Evolutionary conservation across 345 rosid species (phyloP).

Genomic region (Brassica cretica): DNA sequence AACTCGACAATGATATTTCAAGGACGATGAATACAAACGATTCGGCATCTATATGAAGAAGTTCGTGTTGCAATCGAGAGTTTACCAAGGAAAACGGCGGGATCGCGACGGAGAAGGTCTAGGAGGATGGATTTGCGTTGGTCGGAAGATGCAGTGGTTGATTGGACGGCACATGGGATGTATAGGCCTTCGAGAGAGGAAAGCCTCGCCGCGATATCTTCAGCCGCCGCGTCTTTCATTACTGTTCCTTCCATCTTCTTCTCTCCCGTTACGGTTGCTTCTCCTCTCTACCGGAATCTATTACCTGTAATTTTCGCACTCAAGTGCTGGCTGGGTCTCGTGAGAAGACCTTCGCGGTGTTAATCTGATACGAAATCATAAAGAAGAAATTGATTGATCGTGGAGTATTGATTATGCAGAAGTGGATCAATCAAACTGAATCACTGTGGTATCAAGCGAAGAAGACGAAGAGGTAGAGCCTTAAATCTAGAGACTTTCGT

Average conservation of each 20-base stretch:
- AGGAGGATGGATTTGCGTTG: conserved; percentile 78
- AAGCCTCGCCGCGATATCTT: conserved; percentile 64
- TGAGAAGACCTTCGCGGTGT: conserved; percentile 6
- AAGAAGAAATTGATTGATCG: no score
- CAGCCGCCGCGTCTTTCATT: conserved; percentile 47
- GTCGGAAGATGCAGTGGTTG: no score
- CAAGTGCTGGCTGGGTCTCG: conserved; percentile 20
- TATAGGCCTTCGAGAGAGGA: conserved; percentile 72
- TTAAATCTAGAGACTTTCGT: no score
- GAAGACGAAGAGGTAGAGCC: no score
- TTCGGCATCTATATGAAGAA: background rate
- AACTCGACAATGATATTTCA: background rate
- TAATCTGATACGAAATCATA: background rate
- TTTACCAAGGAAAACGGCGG: conserved; percentile 80
- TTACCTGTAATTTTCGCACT: background rate
- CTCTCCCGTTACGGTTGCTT: background rate
- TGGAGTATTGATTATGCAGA: no score
- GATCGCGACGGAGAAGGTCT: conserved; percentile 86
- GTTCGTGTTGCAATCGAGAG: background rate
- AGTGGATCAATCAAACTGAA: no score
- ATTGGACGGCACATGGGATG: conserved; percentile 79
- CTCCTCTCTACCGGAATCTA: background rate
- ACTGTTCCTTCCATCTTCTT: conserved; percentile 28
- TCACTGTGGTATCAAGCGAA: no score
- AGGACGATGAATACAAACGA: background rate